These are phyloP conservation scores for Diaporthe ampelina DNA, from an alignment of 2,329 filamentous ascomycete genomes.

Conservation along the genomic window DNA sequence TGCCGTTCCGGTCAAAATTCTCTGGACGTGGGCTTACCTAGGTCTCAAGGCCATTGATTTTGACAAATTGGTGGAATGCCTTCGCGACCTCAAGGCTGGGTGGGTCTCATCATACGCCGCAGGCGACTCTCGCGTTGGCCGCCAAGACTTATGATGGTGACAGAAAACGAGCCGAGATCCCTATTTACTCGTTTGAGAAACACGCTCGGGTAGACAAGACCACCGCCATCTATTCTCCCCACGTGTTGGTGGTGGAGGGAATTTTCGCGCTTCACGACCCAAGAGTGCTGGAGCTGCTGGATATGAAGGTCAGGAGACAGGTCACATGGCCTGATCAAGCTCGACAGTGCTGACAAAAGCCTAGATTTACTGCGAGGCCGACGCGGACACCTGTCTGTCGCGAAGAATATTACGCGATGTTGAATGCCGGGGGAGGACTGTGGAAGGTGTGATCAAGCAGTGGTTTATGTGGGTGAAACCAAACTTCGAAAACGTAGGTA, in stretches of 20 bases:
- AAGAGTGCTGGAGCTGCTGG: constrained; percentile 86
- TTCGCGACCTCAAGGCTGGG: constrained; percentile 92
- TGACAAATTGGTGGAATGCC: constrained; percentile 83
- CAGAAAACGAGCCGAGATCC: constrained; percentile 90
- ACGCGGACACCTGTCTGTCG: constrained; percentile 93
- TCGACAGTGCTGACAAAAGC: background rate
- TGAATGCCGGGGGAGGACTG: constrained; percentile 87
- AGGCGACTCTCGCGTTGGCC: background rate
- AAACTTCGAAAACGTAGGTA: constrained; percentile 83
- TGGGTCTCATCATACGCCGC: constrained; percentile 59
- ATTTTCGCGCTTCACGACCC: constrained; percentile 95
- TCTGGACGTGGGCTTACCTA: background rate
- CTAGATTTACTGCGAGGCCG: constrained; percentile 95
- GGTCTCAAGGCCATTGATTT: constrained; percentile 84
- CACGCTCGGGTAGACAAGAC: constrained; percentile 85
- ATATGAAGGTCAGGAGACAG: constrained; percentile 78
- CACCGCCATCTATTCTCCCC: constrained; percentile 93
- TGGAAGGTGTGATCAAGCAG: constrained; percentile 97
- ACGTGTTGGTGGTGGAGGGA: constrained; percentile 94
- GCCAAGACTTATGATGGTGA: constrained; percentile 39
- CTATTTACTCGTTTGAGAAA: constrained; percentile 94
- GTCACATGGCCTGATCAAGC: background rate
- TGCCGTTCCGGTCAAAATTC: background rate
- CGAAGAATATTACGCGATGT: constrained; percentile 91
- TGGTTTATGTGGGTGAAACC: constrained; percentile 98